Evolutionary conservation across 2,329 filamentous ascomycete species (phyloP).

Genomic region (Pseudocercospora crystallina): DNA sequence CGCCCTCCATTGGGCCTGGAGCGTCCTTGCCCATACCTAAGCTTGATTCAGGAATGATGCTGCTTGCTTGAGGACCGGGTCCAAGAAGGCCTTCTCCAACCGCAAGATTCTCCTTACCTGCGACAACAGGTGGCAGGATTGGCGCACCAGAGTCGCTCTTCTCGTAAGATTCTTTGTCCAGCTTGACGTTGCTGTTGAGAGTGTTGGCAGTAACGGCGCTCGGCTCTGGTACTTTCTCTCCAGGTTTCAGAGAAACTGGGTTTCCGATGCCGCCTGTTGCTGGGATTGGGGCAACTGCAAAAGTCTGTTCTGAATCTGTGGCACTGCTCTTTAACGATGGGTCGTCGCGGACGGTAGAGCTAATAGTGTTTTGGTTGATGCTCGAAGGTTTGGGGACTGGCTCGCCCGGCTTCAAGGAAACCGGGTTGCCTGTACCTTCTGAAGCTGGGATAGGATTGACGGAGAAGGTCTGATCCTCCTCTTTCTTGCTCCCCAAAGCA

Average conservation of each 20-base stretch:
- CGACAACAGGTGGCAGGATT: conserved; percentile 47
- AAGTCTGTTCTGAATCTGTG: conserved; percentile 26
- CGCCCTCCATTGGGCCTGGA: conserved; percentile 19
- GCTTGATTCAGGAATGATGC: conserved; percentile 79
- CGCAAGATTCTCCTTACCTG: not conserved
- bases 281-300: conserved; percentile 60
- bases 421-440: conserved; percentile 68
- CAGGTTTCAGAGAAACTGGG: conserved; percentile 74
- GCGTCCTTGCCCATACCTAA: conserved; percentile 61
- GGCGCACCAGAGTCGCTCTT: conserved; percentile 63
- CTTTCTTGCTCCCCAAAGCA: conserved; percentile 13
- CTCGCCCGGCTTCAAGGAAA: conserved; percentile 75
- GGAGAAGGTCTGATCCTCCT: conserved; percentile 45
- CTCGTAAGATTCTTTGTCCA: conserved; percentile 85
- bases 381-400: conserved; percentile 69
- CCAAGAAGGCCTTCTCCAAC: conserved; percentile 41
- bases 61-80: conserved; percentile 55
- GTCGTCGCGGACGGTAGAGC: conserved; percentile 64
- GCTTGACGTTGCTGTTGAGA: conserved; percentile 62
- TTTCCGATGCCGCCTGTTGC: conserved; percentile 65
- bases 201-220: conserved; percentile 66
- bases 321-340: conserved; percentile 51
- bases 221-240: conserved; percentile 74
- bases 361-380: conserved; percentile 68
- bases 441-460: conserved; percentile 62